phyloP scores from a whole-genome alignment of 148 eudicot genomes.

The Amaranthus hypochondriacus region DNA sequence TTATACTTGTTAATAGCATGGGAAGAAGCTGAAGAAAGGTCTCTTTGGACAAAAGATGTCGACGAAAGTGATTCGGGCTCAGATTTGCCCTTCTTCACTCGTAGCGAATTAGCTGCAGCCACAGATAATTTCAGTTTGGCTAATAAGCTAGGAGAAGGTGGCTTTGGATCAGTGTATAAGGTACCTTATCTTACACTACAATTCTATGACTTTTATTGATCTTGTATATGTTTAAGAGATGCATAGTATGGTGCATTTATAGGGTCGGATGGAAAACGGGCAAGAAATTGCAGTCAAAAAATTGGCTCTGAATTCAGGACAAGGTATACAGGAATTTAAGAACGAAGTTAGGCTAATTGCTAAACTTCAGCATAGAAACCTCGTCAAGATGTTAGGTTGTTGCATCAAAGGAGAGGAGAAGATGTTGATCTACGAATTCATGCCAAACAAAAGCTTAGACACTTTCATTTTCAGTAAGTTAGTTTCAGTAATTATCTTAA shows the following conservation, averaged over 20 bases:
- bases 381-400: not conserved
- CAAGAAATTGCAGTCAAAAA: not conserved
- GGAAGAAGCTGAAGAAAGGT: conserved; percentile 18
- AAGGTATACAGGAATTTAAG: conserved; percentile 2
- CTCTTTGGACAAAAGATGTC: conserved; percentile 18
- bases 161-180: conserved; percentile 30
- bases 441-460: conserved; percentile 5
- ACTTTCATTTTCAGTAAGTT: conserved; percentile 1
- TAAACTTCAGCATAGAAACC: conserved; percentile 1
- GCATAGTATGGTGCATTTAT: too few relatives aligned
- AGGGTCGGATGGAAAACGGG: not conserved
- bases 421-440: conserved; percentile 1
- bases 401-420: conserved; percentile 2
- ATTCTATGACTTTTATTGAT: too few relatives aligned
- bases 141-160: conserved; percentile 33
- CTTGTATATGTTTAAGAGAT: too few relatives aligned
- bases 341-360: not conserved
- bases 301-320: not conserved
- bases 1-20: not conserved
- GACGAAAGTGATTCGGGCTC: conserved; percentile 25
- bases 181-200: not conserved
- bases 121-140: conserved; percentile 24
- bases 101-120: conserved; percentile 24
- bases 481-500: not conserved
- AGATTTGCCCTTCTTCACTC: conserved; percentile 25